Evolutionary conservation across 257 asterid species (phyloP), one percentile per base, ranked within the genome.

Genomic region (Haberlea rhodopensis): DNA sequence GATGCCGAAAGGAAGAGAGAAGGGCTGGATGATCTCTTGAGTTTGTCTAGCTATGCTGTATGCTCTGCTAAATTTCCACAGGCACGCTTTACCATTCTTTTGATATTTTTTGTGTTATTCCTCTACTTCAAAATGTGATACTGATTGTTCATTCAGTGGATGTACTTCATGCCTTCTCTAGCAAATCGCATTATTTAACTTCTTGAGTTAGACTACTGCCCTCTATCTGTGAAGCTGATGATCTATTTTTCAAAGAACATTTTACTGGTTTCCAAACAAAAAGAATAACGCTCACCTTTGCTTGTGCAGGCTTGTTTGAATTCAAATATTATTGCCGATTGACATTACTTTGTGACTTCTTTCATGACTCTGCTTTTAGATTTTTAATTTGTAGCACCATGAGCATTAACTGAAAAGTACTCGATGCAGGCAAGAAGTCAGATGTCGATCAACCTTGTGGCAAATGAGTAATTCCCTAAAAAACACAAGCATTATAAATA

Each of bases 1-100:
- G 99, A 92, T 45, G 95, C 96, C 27, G 99, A 92, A 81, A 85
- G 76, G 82, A 82, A 80, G 74, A 79, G 97, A 77, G 99, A 94
- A 55, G 99, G 99, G 34, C 61, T 85, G 73, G 95, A 94, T 78
- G 81, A 86, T 66, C 97, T 94, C 70, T 75, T 94, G 84, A 81
- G 75, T 61, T 79, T 77, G 54, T 81, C 95, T 27, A 81, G 74
- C 73, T 94, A 89, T 71, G 83, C 62, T 57, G 76, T 94, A 67
- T 94, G 99, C 86, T 84, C 99, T 21, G 83, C 83, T 48, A 81
- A 76, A 71, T 92, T 89, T 80, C 97, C 99, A 58, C 94, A 94
- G 97, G 97, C 84, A 84, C 43, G 90, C 66, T 72, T 57, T 25
- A 62, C 59, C 48, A 56, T 57, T 32, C 16, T 61, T 53, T 19